phyloP scores from a whole-genome alignment of 2,329 filamentous ascomycete genomes.

The Pestalotiopsis sp. region DNA sequence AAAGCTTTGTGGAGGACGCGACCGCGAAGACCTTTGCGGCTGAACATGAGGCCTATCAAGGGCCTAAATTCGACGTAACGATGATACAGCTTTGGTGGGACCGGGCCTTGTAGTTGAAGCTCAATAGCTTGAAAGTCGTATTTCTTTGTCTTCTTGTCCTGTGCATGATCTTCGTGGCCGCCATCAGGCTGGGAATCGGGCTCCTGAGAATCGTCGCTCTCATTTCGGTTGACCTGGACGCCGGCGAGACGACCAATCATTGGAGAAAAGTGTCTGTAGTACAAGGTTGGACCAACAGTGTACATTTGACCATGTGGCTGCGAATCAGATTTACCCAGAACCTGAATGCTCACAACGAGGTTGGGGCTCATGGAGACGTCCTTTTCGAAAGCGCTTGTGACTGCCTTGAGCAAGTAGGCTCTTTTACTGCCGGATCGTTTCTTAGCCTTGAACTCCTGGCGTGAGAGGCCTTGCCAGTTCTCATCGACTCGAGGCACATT shows the following conservation, averaged over 20 bases:
- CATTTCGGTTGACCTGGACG: conserved; percentile 66
- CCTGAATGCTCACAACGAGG: conserved; percentile 73
- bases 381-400: conserved; percentile 64
- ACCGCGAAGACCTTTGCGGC: conserved; percentile 74
- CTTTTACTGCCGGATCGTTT: conserved; percentile 87
- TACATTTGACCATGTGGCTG: conserved; percentile 71
- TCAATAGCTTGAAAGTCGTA: conserved; percentile 96
- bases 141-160: conserved; percentile 63
- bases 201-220: conserved; percentile 47
- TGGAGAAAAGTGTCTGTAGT: conserved; percentile 85
- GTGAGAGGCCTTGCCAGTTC: conserved; percentile 69
- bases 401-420: conserved; percentile 75
- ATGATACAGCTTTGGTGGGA: conserved; percentile 81
- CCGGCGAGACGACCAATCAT: conserved; percentile 83
- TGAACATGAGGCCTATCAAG: conserved; percentile 89
- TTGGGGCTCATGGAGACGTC: conserved; percentile 69
- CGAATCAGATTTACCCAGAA: conserved; percentile 74
- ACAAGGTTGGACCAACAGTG: conserved; percentile 75
- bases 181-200: conserved; percentile 21
- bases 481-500: conserved; percentile 62
- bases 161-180: conserved; percentile 28
- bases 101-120: conserved; percentile 83
- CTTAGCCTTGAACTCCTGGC: conserved; percentile 69
- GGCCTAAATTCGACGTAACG: conserved; percentile 92
- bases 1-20: conserved; percentile 81